phyloP scores from a whole-genome alignment of 169 alveolate genomes.

The Cryptosporidium baileyi region DNA sequence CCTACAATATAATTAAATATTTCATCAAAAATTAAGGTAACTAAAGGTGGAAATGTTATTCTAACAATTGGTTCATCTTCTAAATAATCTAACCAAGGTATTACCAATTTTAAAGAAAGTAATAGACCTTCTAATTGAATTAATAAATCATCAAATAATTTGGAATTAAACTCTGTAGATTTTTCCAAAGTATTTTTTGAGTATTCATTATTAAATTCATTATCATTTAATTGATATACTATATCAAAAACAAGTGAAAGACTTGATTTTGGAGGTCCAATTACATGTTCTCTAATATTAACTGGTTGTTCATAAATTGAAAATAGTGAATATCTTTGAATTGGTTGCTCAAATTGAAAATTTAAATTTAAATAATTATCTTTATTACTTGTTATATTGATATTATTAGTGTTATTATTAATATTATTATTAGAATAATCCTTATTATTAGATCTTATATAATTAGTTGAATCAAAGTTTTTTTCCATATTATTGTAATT shows the following conservation, averaged over 20 bases:
- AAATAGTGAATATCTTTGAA: conserved; percentile 28
- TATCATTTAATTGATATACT: not conserved
- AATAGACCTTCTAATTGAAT: conserved; percentile 32
- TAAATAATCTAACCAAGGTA: conserved; percentile 60
- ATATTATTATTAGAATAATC: not conserved
- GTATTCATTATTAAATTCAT: too few relatives aligned
- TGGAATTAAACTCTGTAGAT: not conserved
- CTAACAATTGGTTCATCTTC: conserved; percentile 32
- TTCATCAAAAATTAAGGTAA: not conserved
- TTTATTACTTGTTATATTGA: too few relatives aligned
- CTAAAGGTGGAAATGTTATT: not conserved
- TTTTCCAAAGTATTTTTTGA: not conserved
- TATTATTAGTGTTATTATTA: not conserved
- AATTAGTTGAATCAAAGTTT: not conserved
- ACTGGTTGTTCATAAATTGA: conserved; percentile 60
- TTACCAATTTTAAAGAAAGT: conserved; percentile 16
- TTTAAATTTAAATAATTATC: not conserved
- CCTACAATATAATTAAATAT: not conserved
- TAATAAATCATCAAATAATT: not conserved
- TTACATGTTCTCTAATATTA: not conserved
- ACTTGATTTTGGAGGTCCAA: conserved; percentile 59
- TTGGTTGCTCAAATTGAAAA: not conserved
- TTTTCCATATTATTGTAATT: not conserved
- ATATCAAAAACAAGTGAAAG: conserved; percentile 38
- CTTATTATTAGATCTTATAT: not conserved